A percentile compares a stretch with the other conserved stretches of the same genome.
Conservation (phyloP, 768 basidiomycete genomes). For the Trametes cubensis region DNA sequence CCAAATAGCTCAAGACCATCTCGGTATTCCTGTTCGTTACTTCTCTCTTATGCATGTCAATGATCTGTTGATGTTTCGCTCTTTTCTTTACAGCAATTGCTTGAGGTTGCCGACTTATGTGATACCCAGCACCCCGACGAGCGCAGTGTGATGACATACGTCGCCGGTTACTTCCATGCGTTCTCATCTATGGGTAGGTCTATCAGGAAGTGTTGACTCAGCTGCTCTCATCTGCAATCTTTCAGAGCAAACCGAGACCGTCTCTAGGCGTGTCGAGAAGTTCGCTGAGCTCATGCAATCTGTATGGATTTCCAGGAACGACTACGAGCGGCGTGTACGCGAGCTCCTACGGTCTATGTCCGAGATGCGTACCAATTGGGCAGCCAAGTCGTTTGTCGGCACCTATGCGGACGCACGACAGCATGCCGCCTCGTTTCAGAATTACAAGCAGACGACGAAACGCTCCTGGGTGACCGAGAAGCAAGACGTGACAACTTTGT, state of each 20-base stretch:
- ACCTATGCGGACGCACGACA: constrained; percentile 83
- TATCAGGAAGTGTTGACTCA: background rate
- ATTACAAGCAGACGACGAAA: constrained; percentile 86
- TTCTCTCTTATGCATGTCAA: constrained; percentile 12
- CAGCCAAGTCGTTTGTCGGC: constrained; percentile 61
- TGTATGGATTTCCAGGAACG: constrained; percentile 84
- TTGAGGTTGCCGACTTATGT: constrained; percentile 97
- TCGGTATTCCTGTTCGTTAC: constrained; percentile 82
- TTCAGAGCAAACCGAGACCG: constrained; percentile 92
- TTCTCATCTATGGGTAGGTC: constrained; percentile 92
- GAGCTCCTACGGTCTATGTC: constrained; percentile 70
- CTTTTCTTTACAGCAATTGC: constrained; percentile 64
- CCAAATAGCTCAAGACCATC: constrained; percentile 80
- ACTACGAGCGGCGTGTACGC: constrained; percentile 87
- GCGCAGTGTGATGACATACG: constrained; percentile 96
- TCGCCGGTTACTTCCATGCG: constrained; percentile 97
- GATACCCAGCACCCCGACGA: constrained; percentile 88
- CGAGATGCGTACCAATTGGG: constrained; percentile 73
- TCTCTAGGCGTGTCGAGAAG: constrained; percentile 90
- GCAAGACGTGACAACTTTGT: constrained; percentile 83
- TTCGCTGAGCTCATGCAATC: constrained; percentile 96
- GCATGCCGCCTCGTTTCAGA: constrained; percentile 69
- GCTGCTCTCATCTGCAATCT: background rate
- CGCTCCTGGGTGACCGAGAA: constrained; percentile 88
- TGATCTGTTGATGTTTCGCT: constrained; percentile 6